Evolutionary conservation across 371 early-diverging fungal genomes (phyloP), one percentile per base, ranked within the genome.

Genomic region (Phascolomyces articulosus): DNA sequence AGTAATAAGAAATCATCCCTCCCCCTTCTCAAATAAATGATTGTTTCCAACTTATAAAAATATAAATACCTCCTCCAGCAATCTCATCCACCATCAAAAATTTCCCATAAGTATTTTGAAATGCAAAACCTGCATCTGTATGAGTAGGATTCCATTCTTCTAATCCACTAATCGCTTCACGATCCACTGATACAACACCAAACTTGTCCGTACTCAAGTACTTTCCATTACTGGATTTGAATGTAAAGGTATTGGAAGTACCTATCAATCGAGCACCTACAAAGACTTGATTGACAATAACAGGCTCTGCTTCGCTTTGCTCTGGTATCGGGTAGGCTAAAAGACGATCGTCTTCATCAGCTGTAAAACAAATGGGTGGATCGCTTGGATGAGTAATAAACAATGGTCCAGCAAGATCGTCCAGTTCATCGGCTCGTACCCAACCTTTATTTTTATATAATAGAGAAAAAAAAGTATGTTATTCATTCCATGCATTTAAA

Each of bases 151-250:
- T 82, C 93, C 93, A 94, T 69, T 92, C 93, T 68, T 95, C 95
- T 47, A 85, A 77, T 11, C 88, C 89, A 1, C 94, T 92, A 34
- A 92, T 90, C 0, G 95, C 96, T 65, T 93, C 93, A 29, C 80
- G 70, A 15, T 87, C 80, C 23, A 87, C 86, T 4, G 85, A 63
- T 0, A 93, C 92, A 7, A 91, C 84, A 3, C 95, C 96, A 75
- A 93, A 87, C 62, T 93, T 93, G 83, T 95, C 96, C 13, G 87
- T 81, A 40, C 90, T 82, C 9, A 94, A 70, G 71, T 93, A 94
- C 63, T 85, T 85, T 20, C 87, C 87, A 55, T 82, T 75, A 15
- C 82, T 85, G 3, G 91, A 85, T 65, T 91, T 92, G 64, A 94
- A 79, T 0, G 83, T 82, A 58, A 87, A 80, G 3, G 80, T 72